Base-by-base conservation (phyloP, 352 stramenopile species). In the Bremia lactucae region DNA sequence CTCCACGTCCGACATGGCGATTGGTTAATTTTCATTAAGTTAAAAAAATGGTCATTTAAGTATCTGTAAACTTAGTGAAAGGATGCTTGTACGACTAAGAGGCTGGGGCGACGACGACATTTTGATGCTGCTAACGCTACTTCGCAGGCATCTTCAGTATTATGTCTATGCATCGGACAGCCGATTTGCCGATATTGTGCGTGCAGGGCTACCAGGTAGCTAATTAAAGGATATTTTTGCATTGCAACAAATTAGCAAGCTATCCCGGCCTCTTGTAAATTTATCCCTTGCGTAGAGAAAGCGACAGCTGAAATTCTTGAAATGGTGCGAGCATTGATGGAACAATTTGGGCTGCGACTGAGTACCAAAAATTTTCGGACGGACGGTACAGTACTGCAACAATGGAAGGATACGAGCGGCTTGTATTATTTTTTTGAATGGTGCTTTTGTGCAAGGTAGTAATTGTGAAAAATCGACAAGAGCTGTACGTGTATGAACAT, bases 331-430 rank as follows among this genome's bases (percentile, higher is more conserved):
- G 42, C 52, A 11, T 37, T 87, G 4, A 83, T 89, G 73, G 41
- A 58, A 23, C 54, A 78, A 16, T 80, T 88, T 37, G 51, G 59
- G 10, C 48, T 88, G 8, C 59, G 58, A 35, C 52, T 88, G 26
- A 72, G 70, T 44, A 88, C 68, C 16, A 75, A 78, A 38, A 70
- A 72, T 37, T 84, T 88, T 49, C 60, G 59, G 13, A 83, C 64
- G 18, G 71, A 85, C 46, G 65, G 75, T 86, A 29, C 24, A 52
- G 20, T 23, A 19, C 13, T 33, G 24, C 15, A 18, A 14, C n/a
- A 7, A 35, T 6, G n/a, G n/a, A n/a, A n/a, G n/a, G n/a, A n/a
- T n/a, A n/a, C n/a, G n/a, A n/a, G n/a, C n/a, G n/a, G n/a, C n/a
- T n/a, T n/a, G n/a, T n/a, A n/a, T n/a, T n/a, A n/a, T n/a, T n/a